Percentiles rank a stretch among this genome's conserved stretches.
Conservation (phyloP, 1,284 basidiomycete species). For the Hortiboletus rubellus region DNA sequence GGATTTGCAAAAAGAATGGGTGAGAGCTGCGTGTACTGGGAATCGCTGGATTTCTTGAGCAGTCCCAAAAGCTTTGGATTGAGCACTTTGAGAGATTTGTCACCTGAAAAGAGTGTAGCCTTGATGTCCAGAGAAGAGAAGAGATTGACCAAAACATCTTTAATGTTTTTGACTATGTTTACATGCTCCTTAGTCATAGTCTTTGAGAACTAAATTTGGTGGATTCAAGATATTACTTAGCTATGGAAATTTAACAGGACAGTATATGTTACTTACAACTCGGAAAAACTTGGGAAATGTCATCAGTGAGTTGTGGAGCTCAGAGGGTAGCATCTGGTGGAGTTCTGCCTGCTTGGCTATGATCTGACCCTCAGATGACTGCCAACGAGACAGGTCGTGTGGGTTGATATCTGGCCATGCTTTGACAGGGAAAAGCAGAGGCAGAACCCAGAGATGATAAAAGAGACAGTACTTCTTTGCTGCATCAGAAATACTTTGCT, state of each 20-base stretch:
- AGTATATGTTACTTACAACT: neutral
- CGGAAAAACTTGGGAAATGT: neutral
- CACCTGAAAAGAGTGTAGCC: neutral
- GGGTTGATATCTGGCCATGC: neutral
- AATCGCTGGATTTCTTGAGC: conserved; percentile 1
- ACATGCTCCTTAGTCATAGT: neutral
- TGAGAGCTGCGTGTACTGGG: neutral
- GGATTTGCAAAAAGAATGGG: conserved; percentile 1
- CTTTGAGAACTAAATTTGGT: neutral
- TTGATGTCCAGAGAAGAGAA: conserved; percentile 1
- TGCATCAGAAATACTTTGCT: neutral
- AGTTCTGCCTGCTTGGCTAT: neutral
- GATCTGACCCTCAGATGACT: neutral
- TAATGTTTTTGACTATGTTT: conserved; percentile 1
- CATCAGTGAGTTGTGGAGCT: neutral
- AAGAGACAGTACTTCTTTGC: conserved; percentile 7
- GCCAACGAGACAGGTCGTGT: neutral
- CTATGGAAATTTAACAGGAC: neutral
- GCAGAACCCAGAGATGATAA: conserved; percentile 3
- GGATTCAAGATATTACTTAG: neutral
- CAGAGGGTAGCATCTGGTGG: neutral
- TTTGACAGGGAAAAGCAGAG: neutral
- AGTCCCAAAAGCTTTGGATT: neutral
- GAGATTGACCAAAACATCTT: neutral
- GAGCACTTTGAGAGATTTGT: neutral